Conservation (phyloP, 2,329 filamentous ascomycete species). For the Talaromyces sp. region DNA sequence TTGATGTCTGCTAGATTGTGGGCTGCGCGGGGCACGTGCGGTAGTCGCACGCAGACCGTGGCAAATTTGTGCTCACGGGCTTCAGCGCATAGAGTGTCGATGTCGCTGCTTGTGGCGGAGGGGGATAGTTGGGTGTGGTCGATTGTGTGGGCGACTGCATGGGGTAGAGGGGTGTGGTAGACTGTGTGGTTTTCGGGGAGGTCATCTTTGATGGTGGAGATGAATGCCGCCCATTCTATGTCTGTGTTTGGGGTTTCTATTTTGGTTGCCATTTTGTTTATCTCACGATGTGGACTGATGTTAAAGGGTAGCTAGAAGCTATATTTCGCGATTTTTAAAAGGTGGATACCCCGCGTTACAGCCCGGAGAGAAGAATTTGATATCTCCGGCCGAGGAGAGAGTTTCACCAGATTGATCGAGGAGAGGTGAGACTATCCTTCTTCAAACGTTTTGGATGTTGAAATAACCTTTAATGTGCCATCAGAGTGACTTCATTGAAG, state of each 20-base stretch:
- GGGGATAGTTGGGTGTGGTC: constrained; percentile 43
- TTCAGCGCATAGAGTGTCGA: constrained; percentile 55
- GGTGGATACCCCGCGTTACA: neutral
- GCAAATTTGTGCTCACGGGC: constrained; percentile 44
- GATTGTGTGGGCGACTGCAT: constrained; percentile 35
- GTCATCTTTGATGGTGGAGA: constrained; percentile 26
- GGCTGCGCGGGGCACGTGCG: constrained; percentile 51
- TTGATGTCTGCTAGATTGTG: constrained; percentile 45
- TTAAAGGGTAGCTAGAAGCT: neutral
- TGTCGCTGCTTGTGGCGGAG: constrained; percentile 45
- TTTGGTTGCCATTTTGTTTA: constrained; percentile 15
- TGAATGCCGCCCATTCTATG: constrained; percentile 33
- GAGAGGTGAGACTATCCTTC: neutral
- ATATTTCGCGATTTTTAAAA: neutral
- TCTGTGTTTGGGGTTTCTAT: constrained; percentile 27
- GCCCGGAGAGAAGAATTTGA: neutral
- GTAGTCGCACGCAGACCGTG: constrained; percentile 57
- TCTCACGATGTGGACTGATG: neutral
- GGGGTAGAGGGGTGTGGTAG: constrained; percentile 26
- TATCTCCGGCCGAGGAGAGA: too few species aligned
- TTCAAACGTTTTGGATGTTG: neutral
- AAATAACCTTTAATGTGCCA: neutral
- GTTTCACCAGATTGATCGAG: neutral
- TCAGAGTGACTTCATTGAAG: constrained; percentile 14
- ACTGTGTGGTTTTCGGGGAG: constrained; percentile 25